Base-by-base conservation (phyloP, 1,284 basidiomycete genomes). In the Cutaneotrichosporon curvatum region DNA sequence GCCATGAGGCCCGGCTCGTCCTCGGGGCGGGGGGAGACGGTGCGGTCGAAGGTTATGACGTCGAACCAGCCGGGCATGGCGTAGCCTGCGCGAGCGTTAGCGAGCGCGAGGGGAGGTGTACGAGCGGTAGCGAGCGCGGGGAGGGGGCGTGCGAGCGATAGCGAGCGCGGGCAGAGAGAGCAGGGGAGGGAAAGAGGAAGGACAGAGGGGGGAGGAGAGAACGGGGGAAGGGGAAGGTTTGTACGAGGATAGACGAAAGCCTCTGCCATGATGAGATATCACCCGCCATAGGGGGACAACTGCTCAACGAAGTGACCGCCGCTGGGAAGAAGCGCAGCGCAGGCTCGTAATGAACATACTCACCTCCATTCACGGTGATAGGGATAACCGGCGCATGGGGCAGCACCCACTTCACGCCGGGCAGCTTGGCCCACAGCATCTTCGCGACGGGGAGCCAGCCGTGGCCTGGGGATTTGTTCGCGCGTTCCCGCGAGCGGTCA, bases 331-430 rank as follows among this genome's bases (percentile, higher is more conserved):
- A n/a, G n/a, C n/a, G n/a, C n/a, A n/a, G n/a, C n/a, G n/a, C n/a
- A n/a, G n/a, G 25, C 25, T 28, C 25, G 8, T 28, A 7, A 7
- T 7, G 12, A 28, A 28, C 25, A 10, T 4, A 55, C 59, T 55
- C 47, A 56, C 70, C 72, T 7, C 60, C 55, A 51, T 72, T 72
- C 16, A 72, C 48, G 0, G 70, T 71, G 44, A 73, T 67, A 15
- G 71, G 68, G 32, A 67, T 59, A 22, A 74, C 78, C 70, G 73
- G 84, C 77, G 84, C 82, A 67, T 85, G 81, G 25, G 85, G 85
- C 39, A 87, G 75, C 42, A 86, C 74, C 85, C 83, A 92, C 74
- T 90, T 89, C 51, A 90, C 76, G 62, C 89, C 82, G 11, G 77
- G 75, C 37, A 89, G 74, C 11, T 64, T 71, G 35, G 76, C 63